These are phyloP conservation scores for Thalassiosira profunda DNA, from an alignment of 108 stramenopile genomes.

Conservation along the genomic window DNA sequence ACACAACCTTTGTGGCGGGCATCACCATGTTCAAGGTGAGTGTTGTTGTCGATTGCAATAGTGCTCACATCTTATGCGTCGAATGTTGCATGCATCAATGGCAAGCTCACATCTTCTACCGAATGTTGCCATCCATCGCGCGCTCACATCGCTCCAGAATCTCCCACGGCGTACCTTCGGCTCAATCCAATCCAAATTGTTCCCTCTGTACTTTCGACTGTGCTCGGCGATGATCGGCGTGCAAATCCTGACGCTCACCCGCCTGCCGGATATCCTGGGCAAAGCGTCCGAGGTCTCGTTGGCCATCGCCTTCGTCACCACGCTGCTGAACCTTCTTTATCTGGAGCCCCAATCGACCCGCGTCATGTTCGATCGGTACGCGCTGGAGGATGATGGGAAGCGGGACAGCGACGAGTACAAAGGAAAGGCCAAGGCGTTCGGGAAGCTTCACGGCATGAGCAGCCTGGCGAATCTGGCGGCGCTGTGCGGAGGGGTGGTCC, in stretches of 20 bases:
- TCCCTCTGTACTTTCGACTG: slow-evolving; percentile 80
- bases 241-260: slow-evolving; percentile 51
- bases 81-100: too few species aligned
- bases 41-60: too few species aligned
- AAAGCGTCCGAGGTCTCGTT: slow-evolving; percentile 57
- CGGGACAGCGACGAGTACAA: slow-evolving; percentile 69
- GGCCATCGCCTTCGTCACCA: slow-evolving; percentile 52
- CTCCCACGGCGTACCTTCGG: slow-evolving; percentile 85
- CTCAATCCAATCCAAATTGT: slow-evolving; percentile 79
- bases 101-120: too few species aligned
- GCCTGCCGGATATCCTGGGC: slow-evolving; percentile 38
- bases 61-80: too few species aligned
- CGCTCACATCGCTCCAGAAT: too few species aligned
- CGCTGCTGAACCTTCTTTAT: slow-evolving; percentile 71
- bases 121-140: too few species aligned
- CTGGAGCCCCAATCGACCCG: slow-evolving; percentile 69
- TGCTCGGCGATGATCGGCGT: slow-evolving; percentile 55
- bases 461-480: slow-evolving; percentile 71
- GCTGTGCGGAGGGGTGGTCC: slow-evolving; percentile 64
- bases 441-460: slow-evolving; percentile 81
- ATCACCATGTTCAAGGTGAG: slow-evolving; percentile 90
- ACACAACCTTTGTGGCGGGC: slow-evolving; percentile 84
- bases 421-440: slow-evolving; percentile 63
- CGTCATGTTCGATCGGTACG: slow-evolving; percentile 70
- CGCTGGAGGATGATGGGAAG: slow-evolving; percentile 60